phyloP scores from a whole-genome alignment of 768 basidiomycete species.

The Zangia roseola region DNA sequence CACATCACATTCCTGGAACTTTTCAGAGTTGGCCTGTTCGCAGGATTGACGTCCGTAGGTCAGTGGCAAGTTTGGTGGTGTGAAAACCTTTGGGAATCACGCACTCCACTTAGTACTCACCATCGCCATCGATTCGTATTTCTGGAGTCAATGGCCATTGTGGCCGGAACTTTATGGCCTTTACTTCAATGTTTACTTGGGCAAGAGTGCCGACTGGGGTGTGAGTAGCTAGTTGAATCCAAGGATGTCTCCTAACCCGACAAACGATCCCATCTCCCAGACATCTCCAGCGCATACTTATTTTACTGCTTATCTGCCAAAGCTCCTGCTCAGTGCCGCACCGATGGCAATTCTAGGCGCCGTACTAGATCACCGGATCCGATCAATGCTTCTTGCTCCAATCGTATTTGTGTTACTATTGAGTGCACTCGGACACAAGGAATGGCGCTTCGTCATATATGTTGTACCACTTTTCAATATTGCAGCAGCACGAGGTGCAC shows the following conservation, averaged over 20 bases:
- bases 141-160: constrained; percentile 70
- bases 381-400: constrained; percentile 50
- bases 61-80: constrained; percentile 10
- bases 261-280: constrained; percentile 34
- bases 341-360: constrained; percentile 61
- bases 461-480: constrained; percentile 80
- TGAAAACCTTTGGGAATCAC: neutral
- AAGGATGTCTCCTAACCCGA: neutral
- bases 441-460: constrained; percentile 96
- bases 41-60: constrained; percentile 55
- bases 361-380: constrained; percentile 46
- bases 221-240: constrained; percentile 44
- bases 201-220: constrained; percentile 91
- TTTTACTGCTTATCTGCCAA: constrained; percentile 67
- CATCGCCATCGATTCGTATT: constrained; percentile 73
- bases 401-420: constrained; percentile 58
- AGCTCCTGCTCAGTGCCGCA: constrained; percentile 64
- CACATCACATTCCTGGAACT: constrained; percentile 44
- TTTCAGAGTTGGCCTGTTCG: constrained; percentile 48
- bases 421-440: constrained; percentile 86
- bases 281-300: constrained; percentile 71
- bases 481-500: constrained; percentile 65
- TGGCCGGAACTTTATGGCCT: constrained; percentile 87
- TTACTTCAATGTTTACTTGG: constrained; percentile 84
- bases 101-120: constrained; percentile 49